Conservation (phyloP, 2,329 filamentous ascomycete genomes). For the Fusarium robinianum region DNA sequence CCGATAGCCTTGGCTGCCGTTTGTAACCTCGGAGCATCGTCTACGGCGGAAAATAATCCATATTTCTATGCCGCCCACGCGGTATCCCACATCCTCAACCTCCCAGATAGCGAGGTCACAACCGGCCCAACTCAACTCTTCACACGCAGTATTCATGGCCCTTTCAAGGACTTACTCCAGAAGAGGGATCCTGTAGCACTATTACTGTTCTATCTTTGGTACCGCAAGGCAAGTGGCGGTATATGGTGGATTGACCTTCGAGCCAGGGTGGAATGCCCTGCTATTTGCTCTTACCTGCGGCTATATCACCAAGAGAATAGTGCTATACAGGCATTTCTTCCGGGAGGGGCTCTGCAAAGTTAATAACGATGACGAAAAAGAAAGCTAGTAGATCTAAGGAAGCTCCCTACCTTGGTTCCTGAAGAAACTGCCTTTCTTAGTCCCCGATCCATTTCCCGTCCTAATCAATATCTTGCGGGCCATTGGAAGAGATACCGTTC, state of each 20-base stretch:
- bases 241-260: constrained; percentile 52
- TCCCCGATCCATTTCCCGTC: no score
- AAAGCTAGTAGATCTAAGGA: no score
- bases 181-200: constrained; percentile 45
- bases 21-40: constrained; percentile 36
- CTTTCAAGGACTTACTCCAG: constrained; percentile 41
- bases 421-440: no score
- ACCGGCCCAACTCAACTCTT: constrained; percentile 43
- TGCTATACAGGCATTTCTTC: constrained; percentile 40
- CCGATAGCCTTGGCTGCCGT: constrained; percentile 28
- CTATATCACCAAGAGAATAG: constrained; percentile 36
- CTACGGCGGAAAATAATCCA: constrained; percentile 42
- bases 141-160: constrained; percentile 39
- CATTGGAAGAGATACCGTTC: no score
- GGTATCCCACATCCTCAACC: constrained; percentile 37
- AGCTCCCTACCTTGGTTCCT: no score
- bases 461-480: no score
- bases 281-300: constrained; percentile 46
- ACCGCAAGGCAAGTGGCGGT: constrained; percentile 44
- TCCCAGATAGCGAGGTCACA: constrained; percentile 39
- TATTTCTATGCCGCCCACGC: constrained; percentile 47
- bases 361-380: no score
- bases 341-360: constrained; percentile 44
- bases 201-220: constrained; percentile 49
- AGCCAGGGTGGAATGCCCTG: constrained; percentile 47